Evolutionary conservation across 2,329 filamentous ascomycete species (phyloP), one percentile per base, ranked within the genome.

Genomic region (Trichophyton simii): DNA sequence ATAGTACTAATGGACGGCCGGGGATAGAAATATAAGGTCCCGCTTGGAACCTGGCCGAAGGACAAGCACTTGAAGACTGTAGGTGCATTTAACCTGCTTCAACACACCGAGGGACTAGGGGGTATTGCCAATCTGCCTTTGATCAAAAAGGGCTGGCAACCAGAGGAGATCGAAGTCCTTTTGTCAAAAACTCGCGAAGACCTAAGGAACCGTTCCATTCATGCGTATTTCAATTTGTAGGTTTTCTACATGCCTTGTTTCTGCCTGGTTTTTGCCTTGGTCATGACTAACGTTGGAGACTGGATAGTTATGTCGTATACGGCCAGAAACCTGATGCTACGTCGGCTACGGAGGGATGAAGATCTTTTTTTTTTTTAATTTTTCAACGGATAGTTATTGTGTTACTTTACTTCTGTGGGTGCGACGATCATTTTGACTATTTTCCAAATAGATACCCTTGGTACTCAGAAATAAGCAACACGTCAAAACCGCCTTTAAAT

Each of bases 171-270:
- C 28, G 65, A 71, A 31, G 65, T 69, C 1, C 67, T 74, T 20
- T 63, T 75, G 11, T 66, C 67, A 4, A 66, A 72, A 20, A 68
- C 73, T 0, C 66, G 72, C 38, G 70, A 67, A 28, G 72, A 75
- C 60, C 65, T 73, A 63, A 65, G 66, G 58, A 67, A 73, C 60
- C 66, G 65, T 7, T 69, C 64, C 44, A 67, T 72, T 44, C 73
- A 75, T 64, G 65, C 66, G 13, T 68, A 70, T 54, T 68, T 65
- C 60, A 63, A 69, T 60, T 68, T 70, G 67, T 68, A 64, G 34
- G 65, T 67, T 38, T 63, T 7, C n/a, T 55, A 34, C 28, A 7
- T n/a, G 11, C 7, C 38, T 38, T 46, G 18, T 46, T 20, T 20
- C 28, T 36, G 59, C 11, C 18, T 31, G 6, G 28, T 9, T 41